These are phyloP conservation scores for Bryoerythrophyllum caledonicum DNA, from an alignment of 225 moss, liverwort and hornwort genomes.

Conservation along the genomic window DNA sequence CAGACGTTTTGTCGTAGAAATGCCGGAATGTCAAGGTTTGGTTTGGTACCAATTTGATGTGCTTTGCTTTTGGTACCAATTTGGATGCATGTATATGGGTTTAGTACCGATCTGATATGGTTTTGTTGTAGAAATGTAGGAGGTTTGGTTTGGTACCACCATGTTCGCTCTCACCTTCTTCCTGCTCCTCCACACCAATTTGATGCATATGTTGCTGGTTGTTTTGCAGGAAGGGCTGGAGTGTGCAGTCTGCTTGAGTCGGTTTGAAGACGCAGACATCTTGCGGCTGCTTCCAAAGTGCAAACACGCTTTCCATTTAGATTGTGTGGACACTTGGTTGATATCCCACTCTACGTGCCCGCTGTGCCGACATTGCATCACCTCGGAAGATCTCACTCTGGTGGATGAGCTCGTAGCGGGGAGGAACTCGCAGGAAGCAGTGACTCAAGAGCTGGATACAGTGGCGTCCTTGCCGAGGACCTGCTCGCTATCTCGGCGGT, in stretches of 20 bases:
- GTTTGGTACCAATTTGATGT: no score
- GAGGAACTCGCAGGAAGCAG: constrained; percentile 51
- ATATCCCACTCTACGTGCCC: constrained; percentile 91
- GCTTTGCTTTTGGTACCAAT: no score
- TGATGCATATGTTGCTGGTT: not conserved
- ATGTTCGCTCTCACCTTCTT: not conserved
- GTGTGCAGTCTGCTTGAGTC: constrained; percentile 88
- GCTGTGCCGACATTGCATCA: constrained; percentile 77
- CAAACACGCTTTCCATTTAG: constrained; percentile 88
- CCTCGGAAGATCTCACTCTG: constrained; percentile 54
- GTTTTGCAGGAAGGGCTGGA: constrained; percentile 68
- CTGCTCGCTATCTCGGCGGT: constrained; percentile 39
- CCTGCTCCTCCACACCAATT: no score
- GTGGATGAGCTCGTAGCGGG: constrained; percentile 54
- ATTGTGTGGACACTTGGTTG: constrained; percentile 90
- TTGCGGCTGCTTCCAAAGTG: constrained; percentile 86
- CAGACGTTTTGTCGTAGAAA: no score
- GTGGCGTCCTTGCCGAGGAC: constrained; percentile 39
- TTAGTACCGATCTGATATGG: no score
- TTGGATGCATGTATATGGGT: no score
- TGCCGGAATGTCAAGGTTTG: no score
- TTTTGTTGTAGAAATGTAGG: not conserved
- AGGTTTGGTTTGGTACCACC: not conserved
- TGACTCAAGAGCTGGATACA: constrained; percentile 48
- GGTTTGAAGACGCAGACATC: constrained; percentile 76